A percentile compares a stretch with the other conserved stretches of the same genome.
phyloP scores from a whole-genome alignment of 441 rosid species.

The Isatis lusitanica region DNA sequence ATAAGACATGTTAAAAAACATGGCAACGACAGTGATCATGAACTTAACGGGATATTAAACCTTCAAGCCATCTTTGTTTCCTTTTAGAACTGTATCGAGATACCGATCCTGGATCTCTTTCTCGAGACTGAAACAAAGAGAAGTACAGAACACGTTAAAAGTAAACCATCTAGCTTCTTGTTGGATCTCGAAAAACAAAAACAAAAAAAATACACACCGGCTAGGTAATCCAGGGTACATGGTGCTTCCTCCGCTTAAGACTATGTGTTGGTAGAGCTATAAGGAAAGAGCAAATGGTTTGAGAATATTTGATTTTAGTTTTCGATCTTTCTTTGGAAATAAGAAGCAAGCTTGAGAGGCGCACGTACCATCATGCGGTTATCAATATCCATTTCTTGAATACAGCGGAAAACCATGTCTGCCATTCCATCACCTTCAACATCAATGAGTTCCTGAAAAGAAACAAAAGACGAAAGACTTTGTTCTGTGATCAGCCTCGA shows the following conservation, averaged over 20 bases:
- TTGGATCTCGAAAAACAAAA: not conserved
- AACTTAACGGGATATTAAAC: slow-evolving; percentile 35
- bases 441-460: slow-evolving; percentile 83
- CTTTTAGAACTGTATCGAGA: slow-evolving; percentile 84
- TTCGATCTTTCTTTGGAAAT: not conserved
- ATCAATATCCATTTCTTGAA: slow-evolving; percentile 99
- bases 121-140: slow-evolving; percentile 69
- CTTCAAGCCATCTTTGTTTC: slow-evolving; percentile 95
- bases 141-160: not conserved
- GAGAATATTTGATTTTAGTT: slow-evolving; percentile 1
- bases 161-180: not conserved
- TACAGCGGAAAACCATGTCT: slow-evolving; percentile 98
- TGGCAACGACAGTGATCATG: not conserved
- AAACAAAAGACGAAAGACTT: not conserved
- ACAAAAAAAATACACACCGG: slow-evolving; percentile 50
- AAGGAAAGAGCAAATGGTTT: slow-evolving; percentile 19
- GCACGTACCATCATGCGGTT: slow-evolving; percentile 84
- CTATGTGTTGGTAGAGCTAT: slow-evolving; percentile 97
- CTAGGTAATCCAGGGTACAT: slow-evolving; percentile 99
- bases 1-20: not conserved
- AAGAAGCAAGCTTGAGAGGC: slow-evolving; percentile 1
- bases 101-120: slow-evolving; percentile 91
- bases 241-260: slow-evolving; percentile 98
- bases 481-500: not conserved
- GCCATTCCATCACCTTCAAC: slow-evolving; percentile 99